A percentile compares a stretch with the other conserved stretches of the same genome.
Evolutionary conservation across 2,329 filamentous ascomycete genomes (phyloP).

Genomic region (Venturia pyrina): DNA sequence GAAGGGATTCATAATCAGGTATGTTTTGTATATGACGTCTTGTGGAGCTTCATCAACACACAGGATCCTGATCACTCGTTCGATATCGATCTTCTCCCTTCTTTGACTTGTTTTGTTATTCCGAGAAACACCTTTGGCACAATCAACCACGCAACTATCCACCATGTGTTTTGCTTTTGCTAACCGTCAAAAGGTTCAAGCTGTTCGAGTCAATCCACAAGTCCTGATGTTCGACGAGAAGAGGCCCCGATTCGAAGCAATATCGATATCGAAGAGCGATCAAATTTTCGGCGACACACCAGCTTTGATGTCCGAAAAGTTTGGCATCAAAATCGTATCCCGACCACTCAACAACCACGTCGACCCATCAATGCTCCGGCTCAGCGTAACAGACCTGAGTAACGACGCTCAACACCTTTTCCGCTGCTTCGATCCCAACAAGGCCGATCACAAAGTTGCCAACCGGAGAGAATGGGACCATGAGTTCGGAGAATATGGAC

Average conservation of each 20-base stretch:
- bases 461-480: conserved; percentile 5
- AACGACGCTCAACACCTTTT: conserved; percentile 4
- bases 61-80: neutral
- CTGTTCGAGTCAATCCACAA: conserved; percentile 3
- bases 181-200: conserved; percentile 1
- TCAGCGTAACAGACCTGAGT: neutral
- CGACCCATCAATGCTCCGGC: neutral
- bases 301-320: neutral
- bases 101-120: neutral
- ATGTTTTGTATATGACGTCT: conserved; percentile 4
- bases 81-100: neutral
- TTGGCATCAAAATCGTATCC: conserved; percentile 1
- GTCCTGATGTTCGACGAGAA: neutral
- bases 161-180: neutral
- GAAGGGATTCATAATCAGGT: neutral
- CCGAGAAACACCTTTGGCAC: neutral
- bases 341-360: neutral
- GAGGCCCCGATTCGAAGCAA: conserved; percentile 4
- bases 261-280: neutral
- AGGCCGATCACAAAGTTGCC: neutral
- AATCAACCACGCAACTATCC: neutral
- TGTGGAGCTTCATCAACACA: neutral
- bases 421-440: conserved; percentile 1
- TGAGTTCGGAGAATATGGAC: conserved; percentile 5
- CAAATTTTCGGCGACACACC: neutral